Conservation (phyloP, 129 eudicot species). For the Helianthus annuus region HanXRQr2.0-SUNRISE NC_035435.2:156885864-156886363, state of each 20-base stretch:
- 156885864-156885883: slow-evolving; percentile 55
- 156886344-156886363: background rate
- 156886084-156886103: slow-evolving; percentile 93
- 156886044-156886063: slow-evolving; percentile 48
- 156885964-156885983: background rate
- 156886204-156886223: slow-evolving; percentile 45
- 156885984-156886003: slow-evolving; percentile 62
- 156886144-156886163: slow-evolving; percentile 4
- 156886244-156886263: slow-evolving; percentile 51
- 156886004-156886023: slow-evolving; percentile 95
- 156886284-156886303: background rate
- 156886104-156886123: slow-evolving; percentile 55
- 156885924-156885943: slow-evolving; percentile 2
- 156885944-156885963: background rate
- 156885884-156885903: background rate
- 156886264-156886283: slow-evolving; percentile 7
- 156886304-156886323: slow-evolving; percentile 7
- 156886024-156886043: slow-evolving; percentile 80
- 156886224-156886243: slow-evolving; percentile 46
- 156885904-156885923: background rate
- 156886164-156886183: slow-evolving; percentile 35
- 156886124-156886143: background rate
- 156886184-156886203: slow-evolving; percentile 60
- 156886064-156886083: slow-evolving; percentile 64
- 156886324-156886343: background rate